Percentiles rank a stretch among this genome's conserved stretches.
Evolutionary conservation across 108 stramenopile species (phyloP).

Genomic region (Stephanodiscus minutulus): DNA sequence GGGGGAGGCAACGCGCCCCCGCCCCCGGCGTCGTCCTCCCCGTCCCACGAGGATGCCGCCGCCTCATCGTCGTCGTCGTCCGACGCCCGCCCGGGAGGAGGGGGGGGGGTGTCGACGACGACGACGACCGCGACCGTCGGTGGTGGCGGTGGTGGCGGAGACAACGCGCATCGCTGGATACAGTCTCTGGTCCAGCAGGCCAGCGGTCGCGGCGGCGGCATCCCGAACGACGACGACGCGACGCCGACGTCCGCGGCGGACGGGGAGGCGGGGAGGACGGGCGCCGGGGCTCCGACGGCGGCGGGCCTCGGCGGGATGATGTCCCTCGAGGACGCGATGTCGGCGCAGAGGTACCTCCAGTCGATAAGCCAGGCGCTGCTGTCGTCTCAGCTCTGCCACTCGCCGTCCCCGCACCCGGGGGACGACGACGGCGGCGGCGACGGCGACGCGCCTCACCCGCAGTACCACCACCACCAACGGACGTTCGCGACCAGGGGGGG

Average conservation of each 20-base stretch:
- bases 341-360: constrained; percentile 25
- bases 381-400: constrained; percentile 5
- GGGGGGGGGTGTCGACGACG: not conserved
- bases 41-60: not conserved
- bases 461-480: too few relatives aligned
- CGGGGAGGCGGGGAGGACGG: not conserved
- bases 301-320: not conserved
- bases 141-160: not conserved
- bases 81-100: not conserved
- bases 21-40: not conserved
- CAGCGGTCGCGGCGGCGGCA: not conserved
- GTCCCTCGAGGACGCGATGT: not conserved
- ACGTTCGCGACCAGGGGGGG: too few relatives aligned
- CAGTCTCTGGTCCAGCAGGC: too few relatives aligned
- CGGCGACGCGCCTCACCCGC: too few relatives aligned
- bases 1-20: not conserved
- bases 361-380: constrained; percentile 13
- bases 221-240: too few relatives aligned
- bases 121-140: not conserved
- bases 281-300: too few relatives aligned
- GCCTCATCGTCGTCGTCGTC: not conserved
- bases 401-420: not conserved
- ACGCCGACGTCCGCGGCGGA: too few relatives aligned
- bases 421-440: too few relatives aligned
- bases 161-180: not conserved